phyloP scores from a whole-genome alignment of 352 stramenopile genomes.

The Pythium insidiosum region DNA sequence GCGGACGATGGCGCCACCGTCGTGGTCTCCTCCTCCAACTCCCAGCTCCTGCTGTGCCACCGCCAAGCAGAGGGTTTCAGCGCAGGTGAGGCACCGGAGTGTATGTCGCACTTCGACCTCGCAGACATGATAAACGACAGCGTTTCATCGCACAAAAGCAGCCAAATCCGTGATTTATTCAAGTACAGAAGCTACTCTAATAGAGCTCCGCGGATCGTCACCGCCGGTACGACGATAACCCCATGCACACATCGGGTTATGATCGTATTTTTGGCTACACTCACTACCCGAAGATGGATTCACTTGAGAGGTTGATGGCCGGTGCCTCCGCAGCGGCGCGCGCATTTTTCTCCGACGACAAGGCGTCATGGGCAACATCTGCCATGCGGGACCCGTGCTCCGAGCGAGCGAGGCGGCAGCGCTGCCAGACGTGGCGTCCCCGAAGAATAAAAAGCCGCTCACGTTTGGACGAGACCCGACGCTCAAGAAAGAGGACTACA shows the following conservation, averaged over 20 bases:
- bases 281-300: background rate
- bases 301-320: background rate
- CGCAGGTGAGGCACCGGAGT: background rate
- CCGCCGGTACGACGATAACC: too few species aligned
- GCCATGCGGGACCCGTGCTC: constrained; percentile 28
- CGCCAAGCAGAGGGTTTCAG: constrained; percentile 12
- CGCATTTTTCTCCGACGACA: too few species aligned
- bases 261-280: too few species aligned
- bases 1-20: background rate
- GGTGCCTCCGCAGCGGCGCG: background rate
- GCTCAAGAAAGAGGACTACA: constrained; percentile 63
- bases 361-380: constrained; percentile 71
- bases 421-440: background rate
- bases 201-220: too few species aligned
- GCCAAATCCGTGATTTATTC: too few species aligned
- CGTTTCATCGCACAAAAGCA: too few species aligned
- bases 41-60: background rate
- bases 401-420: background rate
- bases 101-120: constrained; percentile 6
- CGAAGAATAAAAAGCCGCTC: constrained; percentile 5
- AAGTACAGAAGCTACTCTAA: too few species aligned
- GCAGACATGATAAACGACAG: constrained; percentile 12
- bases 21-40: background rate
- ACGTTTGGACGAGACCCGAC: constrained; percentile 54
- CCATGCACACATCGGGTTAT: too few species aligned